Evolutionary conservation across 2,329 filamentous ascomycete species (phyloP), one percentile per base, ranked within the genome.

Genomic region (Colletotrichum simmondsii): DNA sequence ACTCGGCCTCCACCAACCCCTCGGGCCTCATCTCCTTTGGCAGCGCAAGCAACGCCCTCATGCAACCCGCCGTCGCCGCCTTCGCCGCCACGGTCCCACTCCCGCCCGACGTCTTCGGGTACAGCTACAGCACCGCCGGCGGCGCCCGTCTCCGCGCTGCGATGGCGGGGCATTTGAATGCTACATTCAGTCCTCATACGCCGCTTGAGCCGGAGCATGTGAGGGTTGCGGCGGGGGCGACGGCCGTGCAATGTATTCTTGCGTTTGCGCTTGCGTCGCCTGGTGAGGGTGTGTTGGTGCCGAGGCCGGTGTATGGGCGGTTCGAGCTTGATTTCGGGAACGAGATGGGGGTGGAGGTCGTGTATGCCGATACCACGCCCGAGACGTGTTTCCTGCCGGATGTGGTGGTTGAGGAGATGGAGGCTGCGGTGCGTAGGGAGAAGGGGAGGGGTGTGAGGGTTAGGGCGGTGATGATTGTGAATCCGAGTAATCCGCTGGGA

Each of bases 401-500:
- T 4, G 85, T 84, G 1, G 81, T 88, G 1, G 81, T 88, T 0
- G 78, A 79, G 4, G 81, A 80, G 42, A 89, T 88, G 59, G 86
- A 89, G 74, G 76, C 82, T 14, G 84, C 86, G 0, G 68, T 84
- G 58, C 61, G 83, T 5, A 67, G 80, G 5, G 79, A 82, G 0
- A 80, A 81, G 12, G 75, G 79, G 2, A 75, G 75, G 0, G 86
- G 85, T 0, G 78, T 83, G 4, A 79, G 77, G 14, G 81, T 89
- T 52, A 81, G 80, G 61, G 87, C 84, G 1, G 65, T 91, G 46
- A 82, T 90, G 76, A 83, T 90, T 2, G 86, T 87, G 62, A 87
- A 89, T 68, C 86, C 87, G 3, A 84, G 88, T 65, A 90, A 90
- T 63, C 88, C 88, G 0, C 81, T 89, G 0, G 88, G 82, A 2